Conservation (phyloP, 2,329 filamentous ascomycete species). For the Microcyclospora tardicrescens region DNA sequence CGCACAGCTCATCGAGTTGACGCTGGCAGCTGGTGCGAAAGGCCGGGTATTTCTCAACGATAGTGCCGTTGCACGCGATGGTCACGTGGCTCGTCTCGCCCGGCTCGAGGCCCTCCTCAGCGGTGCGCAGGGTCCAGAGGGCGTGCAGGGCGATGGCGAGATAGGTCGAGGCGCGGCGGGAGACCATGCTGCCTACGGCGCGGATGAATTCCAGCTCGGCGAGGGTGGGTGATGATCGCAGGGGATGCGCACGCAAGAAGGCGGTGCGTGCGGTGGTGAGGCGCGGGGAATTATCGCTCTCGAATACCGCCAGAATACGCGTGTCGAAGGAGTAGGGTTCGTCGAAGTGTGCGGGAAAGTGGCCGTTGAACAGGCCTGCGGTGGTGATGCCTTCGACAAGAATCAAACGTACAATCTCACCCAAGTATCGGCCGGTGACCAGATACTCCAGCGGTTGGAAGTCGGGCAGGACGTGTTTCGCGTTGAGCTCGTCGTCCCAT, state of each 20-base stretch:
- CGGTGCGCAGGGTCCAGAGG: slow-evolving; percentile 41
- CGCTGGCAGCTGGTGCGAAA: slow-evolving; percentile 51
- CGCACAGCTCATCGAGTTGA: slow-evolving; percentile 47
- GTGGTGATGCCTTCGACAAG: slow-evolving; percentile 46
- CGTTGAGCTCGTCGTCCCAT: slow-evolving; percentile 50
- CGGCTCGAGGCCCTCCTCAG: slow-evolving; percentile 31
- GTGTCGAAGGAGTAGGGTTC: slow-evolving; percentile 48
- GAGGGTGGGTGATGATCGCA: slow-evolving; percentile 27
- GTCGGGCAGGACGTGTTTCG: slow-evolving; percentile 43
- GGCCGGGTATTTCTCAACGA: slow-evolving; percentile 64
- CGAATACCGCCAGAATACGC: slow-evolving; percentile 44
- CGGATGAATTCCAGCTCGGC: slow-evolving; percentile 39
- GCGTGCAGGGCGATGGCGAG: slow-evolving; percentile 51
- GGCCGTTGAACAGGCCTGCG: slow-evolving; percentile 43
- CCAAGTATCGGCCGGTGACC: slow-evolving; percentile 50
- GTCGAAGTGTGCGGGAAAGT: slow-evolving; percentile 40
- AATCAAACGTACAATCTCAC: slow-evolving; percentile 49
- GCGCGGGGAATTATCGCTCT: slow-evolving; percentile 32
- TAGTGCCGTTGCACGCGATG: slow-evolving; percentile 67
- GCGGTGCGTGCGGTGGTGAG: slow-evolving; percentile 30
- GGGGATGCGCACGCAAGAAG: slow-evolving; percentile 40
- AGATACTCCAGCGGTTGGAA: slow-evolving; percentile 55
- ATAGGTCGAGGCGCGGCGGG: slow-evolving; percentile 47
- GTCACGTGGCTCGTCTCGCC: slow-evolving; percentile 25
- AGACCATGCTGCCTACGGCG: slow-evolving; percentile 40